Conservation (phyloP, 192 early-diverging fungal genomes). For the Mortierella antarctica region DNA sequence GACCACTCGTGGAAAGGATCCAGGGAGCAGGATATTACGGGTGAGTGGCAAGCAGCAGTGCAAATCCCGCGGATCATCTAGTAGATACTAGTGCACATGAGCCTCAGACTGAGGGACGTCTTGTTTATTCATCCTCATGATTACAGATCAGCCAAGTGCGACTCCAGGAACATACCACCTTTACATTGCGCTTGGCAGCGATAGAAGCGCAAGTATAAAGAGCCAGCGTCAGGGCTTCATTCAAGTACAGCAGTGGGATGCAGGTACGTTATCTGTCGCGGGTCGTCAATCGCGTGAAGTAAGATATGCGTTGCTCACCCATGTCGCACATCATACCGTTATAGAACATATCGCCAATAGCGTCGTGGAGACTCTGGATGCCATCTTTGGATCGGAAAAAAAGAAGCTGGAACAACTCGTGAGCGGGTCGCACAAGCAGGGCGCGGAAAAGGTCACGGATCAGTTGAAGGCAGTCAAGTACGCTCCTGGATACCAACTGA, state of each 20-base stretch:
- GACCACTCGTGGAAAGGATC: slow-evolving; percentile 20
- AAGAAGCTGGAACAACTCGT: slow-evolving; percentile 23
- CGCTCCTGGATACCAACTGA: slow-evolving; percentile 84
- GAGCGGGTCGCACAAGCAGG: background rate
- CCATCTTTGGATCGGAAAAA: slow-evolving; percentile 46
- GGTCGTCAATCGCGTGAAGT: background rate
- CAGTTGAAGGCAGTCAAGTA: slow-evolving; percentile 86
- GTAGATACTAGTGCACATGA: background rate
- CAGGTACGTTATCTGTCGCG: slow-evolving; percentile 10
- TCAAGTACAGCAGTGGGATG: slow-evolving; percentile 47
- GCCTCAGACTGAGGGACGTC: background rate
- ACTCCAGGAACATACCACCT: slow-evolving; percentile 53
- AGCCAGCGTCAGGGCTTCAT: slow-evolving; percentile 54
- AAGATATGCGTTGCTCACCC: background rate
- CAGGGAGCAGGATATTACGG: slow-evolving; percentile 15
- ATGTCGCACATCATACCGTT: background rate
- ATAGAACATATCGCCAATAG: slow-evolving; percentile 39
- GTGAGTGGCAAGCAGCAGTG: background rate
- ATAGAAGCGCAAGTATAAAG: slow-evolving; percentile 21
- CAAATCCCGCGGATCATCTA: background rate
- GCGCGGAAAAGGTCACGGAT: slow-evolving; percentile 48
- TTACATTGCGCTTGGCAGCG: slow-evolving; percentile 36
- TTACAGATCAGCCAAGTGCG: slow-evolving; percentile 17
- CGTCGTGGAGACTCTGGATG: slow-evolving; percentile 27
- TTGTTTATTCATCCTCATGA: background rate